Conservation (phyloP, 2,329 filamentous ascomycete species). For the Hypoxylon sp. region DNA sequence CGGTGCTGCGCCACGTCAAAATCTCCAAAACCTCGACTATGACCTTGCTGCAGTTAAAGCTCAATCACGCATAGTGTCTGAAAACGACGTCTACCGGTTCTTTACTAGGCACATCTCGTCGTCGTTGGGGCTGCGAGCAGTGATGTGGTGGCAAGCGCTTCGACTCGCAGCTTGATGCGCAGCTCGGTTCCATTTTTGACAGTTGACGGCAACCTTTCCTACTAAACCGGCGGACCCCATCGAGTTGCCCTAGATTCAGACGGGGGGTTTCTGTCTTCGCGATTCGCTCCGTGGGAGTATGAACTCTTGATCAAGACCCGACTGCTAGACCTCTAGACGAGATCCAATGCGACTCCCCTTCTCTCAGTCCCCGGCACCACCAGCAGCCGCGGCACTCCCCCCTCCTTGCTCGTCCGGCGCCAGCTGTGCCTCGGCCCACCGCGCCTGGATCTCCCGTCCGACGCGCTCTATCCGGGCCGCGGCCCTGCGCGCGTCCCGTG, state of each 20-base stretch:
- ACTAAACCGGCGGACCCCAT: neutral
- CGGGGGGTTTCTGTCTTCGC: neutral
- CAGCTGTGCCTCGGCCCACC: slow-evolving; percentile 59
- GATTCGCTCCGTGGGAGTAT: neutral
- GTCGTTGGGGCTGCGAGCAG: neutral
- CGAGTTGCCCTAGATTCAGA: neutral
- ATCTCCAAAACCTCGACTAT: neutral
- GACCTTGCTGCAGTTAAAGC: neutral
- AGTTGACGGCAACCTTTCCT: neutral
- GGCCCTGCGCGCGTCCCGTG: slow-evolving; percentile 65
- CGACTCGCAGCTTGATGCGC: neutral
- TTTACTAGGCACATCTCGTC: neutral
- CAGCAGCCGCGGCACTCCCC: neutral
- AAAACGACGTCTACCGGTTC: neutral
- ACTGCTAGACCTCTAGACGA: neutral
- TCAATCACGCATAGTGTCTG: no score
- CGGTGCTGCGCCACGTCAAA: neutral
- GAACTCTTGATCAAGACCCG: neutral
- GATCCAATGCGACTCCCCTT: neutral
- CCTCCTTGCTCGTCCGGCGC: neutral
- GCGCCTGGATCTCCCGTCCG: slow-evolving; percentile 66
- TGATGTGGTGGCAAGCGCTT: neutral
- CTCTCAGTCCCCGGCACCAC: slow-evolving; percentile 23
- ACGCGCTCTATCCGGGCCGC: slow-evolving; percentile 66
- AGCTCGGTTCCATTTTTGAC: neutral